Conservation (phyloP, 2,329 filamentous ascomycete genomes). For the Arthrobotrys sinensis region DNA sequence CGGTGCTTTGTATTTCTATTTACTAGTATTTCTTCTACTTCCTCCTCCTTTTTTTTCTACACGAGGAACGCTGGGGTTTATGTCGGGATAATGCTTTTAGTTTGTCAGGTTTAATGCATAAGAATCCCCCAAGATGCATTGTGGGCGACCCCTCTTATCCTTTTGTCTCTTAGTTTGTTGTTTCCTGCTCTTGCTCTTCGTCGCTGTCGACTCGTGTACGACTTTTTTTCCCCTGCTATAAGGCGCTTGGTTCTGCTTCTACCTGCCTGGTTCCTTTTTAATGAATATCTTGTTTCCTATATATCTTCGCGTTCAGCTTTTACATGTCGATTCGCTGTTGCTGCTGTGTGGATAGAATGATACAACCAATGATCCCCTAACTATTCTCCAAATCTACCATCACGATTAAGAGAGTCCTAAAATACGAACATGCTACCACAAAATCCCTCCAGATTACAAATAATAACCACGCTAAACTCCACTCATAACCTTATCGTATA, state of each 20-base stretch:
- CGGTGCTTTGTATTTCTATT: conserved; percentile 12
- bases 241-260: conserved; percentile 44
- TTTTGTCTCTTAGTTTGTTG: conserved; percentile 1
- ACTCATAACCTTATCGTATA: no score
- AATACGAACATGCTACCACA: not conserved
- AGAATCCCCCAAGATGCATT: conserved; percentile 33
- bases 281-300: conserved; percentile 12
- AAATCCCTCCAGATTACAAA: not conserved
- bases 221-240: conserved; percentile 21
- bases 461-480: no score
- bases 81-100: conserved; percentile 36
- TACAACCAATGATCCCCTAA: conserved; percentile 15
- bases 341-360: conserved; percentile 47
- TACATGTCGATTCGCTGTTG: not conserved
- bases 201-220: not conserved
- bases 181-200: conserved; percentile 5
- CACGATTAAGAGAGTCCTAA: not conserved
- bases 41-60: conserved; percentile 8
- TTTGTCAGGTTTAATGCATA: conserved; percentile 29
- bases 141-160: conserved; percentile 16
- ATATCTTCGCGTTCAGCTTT: not conserved
- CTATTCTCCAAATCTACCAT: not conserved
- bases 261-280: conserved; percentile 18
- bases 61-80: conserved; percentile 21
- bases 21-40: not conserved